Evolutionary conservation across 148 eudicot genomes (phyloP), one percentile per base, ranked within the genome.

Genomic region (Chenopodium album): DNA sequence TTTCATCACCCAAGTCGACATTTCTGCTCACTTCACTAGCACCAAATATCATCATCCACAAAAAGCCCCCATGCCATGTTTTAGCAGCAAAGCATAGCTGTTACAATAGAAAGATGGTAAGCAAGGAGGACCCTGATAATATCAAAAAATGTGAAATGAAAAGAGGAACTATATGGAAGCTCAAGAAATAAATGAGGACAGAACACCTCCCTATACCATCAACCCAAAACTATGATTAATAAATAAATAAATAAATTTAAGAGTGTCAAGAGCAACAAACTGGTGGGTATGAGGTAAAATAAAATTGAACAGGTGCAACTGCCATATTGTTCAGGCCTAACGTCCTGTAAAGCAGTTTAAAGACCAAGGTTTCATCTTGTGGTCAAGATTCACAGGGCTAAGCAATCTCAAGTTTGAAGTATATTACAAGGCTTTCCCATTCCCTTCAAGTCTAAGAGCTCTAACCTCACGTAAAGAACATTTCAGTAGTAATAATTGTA

Each of bases 21-120:
- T 95, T 95, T 85, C 93, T 78, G 86, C 98, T 95, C 20, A 95
- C 98, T 88, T 95, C 98, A 88, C 98, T 95, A 7, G 97, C 95
- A 77, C 98, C 97, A 74, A 95, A 95, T 32, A 95, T 88, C 98
- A 95, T 95, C 98, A 95, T 93, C 77, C 98, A 97, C 59, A 95
- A 75, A 71, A 95, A 95, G 44, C 97, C 98, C 54, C 98, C 98
- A 69, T 93, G 90, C 98, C 98, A 95, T 48, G 98, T 95, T 86
- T 92, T 95, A 63, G 97, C 98, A 75, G 98, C 94, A 87, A 81
- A 89, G 87, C 98, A 93, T 9, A 95, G 92, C 98, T 95, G 92
- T 86, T 83, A 48, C 46, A 64, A 37, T 54, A 79, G 73, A 54
- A 37, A 59, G 75, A 83, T 32, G 69, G 77, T 73, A 85, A 83